These are phyloP conservation scores for Schizochytrium sp. DNA, from an alignment of 108 stramenopile genomes.

Conservation along the genomic window DNA sequence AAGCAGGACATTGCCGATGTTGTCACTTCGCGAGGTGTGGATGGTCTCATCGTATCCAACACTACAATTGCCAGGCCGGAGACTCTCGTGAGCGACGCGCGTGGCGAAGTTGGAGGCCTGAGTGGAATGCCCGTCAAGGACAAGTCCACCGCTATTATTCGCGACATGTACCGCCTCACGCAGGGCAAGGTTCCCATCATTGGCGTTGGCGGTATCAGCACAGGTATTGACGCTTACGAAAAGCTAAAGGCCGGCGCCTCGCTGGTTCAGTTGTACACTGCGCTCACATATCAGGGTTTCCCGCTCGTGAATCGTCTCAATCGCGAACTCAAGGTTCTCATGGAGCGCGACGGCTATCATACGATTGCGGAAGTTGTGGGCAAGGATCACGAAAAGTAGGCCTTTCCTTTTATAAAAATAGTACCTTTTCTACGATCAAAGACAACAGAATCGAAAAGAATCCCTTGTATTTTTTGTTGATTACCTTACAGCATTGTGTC, in stretches of 20 bases:
- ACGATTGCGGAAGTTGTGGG: conserved; percentile 42
- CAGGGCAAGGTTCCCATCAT: conserved; percentile 73
- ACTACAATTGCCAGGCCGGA: conserved; percentile 70
- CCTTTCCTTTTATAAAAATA: no score
- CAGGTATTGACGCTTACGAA: conserved; percentile 74
- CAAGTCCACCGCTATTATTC: conserved; percentile 71
- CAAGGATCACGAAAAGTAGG: not conserved
- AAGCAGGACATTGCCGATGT: conserved; percentile 63
- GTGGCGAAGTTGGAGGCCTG: conserved; percentile 69
- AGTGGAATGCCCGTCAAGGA: conserved; percentile 70
- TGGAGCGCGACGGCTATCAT: conserved; percentile 29
- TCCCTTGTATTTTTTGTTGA: no score
- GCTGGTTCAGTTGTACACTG: conserved; percentile 78
- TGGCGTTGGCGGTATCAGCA: conserved; percentile 83
- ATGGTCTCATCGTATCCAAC: conserved; percentile 85
- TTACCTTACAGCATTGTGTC: no score
- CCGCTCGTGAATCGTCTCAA: conserved; percentile 54
- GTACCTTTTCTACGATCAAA: no score
- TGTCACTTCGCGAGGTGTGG: conserved; percentile 53
- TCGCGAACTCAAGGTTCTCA: conserved; percentile 30
- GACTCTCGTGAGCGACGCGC: conserved; percentile 40
- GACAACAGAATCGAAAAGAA: no score
- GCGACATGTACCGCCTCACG: conserved; percentile 63
- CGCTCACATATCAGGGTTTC: conserved; percentile 78
- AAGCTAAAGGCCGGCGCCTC: conserved; percentile 83